A percentile compares a stretch with the other conserved stretches of the same genome.
These are phyloP conservation scores for Lentinula guzmanii DNA, from an alignment of 768 basidiomycete species.

Conservation along the genomic window DNA sequence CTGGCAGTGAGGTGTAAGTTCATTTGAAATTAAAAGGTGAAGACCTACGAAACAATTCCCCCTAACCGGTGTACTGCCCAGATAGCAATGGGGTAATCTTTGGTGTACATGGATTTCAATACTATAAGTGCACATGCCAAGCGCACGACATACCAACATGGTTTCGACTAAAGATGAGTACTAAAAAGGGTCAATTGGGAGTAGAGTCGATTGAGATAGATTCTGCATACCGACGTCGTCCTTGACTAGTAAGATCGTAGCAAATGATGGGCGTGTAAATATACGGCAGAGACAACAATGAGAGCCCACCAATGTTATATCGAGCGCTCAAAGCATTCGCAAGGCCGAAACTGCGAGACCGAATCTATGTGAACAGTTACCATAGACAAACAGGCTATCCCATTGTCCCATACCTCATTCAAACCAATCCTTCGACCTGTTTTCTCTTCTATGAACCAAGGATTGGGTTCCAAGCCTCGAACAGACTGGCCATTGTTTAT, in stretches of 20 bases:
- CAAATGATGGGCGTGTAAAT: neutral
- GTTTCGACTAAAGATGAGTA: slow-evolving; percentile 61
- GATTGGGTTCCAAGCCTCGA: slow-evolving; percentile 20
- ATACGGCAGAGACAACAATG: neutral
- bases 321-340: slow-evolving; percentile 31
- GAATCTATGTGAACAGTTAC: slow-evolving; percentile 22
- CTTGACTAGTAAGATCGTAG: slow-evolving; percentile 26
- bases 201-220: neutral
- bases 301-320: slow-evolving; percentile 29
- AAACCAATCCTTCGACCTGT: slow-evolving; percentile 33
- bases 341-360: slow-evolving; percentile 30
- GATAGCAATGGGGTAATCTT: slow-evolving; percentile 51
- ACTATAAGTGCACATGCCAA: neutral
- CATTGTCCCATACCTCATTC: slow-evolving; percentile 27
- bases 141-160: slow-evolving; percentile 43
- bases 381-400: slow-evolving; percentile 2
- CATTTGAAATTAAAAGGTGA: neutral
- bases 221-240: slow-evolving; percentile 41
- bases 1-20: neutral
- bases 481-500: neutral
- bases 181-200: slow-evolving; percentile 22
- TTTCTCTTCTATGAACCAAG: slow-evolving; percentile 50
- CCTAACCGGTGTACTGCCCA: slow-evolving; percentile 56
- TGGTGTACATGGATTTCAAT: neutral
- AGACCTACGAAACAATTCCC: slow-evolving; percentile 48